Base-by-base conservation (phyloP, 345 rosid species). In the Psidium guajava region DNA sequence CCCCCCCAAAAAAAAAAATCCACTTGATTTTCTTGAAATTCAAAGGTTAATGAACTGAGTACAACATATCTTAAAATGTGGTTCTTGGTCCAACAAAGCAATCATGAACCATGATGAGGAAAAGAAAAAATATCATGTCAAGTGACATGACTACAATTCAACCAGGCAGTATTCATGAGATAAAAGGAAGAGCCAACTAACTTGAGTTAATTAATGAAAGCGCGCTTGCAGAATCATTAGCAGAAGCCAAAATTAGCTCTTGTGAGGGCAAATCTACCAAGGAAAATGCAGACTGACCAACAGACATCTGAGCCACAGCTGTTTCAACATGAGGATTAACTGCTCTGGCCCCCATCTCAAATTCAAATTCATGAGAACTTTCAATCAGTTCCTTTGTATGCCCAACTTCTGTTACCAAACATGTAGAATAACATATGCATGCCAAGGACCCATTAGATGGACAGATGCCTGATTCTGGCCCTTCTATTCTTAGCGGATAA, bases 281-380 rank as follows among this genome's bases (percentile, higher is more conserved):
- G 88, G 92, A 92, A 89, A 84, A 87, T 53, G 95, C 95, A 88
- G 91, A 92, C 85, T 97, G 98, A 86, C 99, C 98, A 56, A 94
- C 95, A 86, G 97, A 93, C 96, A 97, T 89, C 91, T 93, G 95
- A 52, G 91, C 86, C 44, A 92, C 92, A 91, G 91, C 95, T 84
- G 88, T 85, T 89, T 97, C 98, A 83, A 94, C 88, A 82, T 82
- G 80, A 84, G 93, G 61, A 90, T 89, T 82, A 83, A 97, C 94
- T 2, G 98, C 93, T 85, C 96, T 96, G 84, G 92, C 82, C 32
- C 99, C 99, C 84, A 94, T 89, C 95, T 97, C 98, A 93, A 96
- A 96, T 88, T 95, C 98, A 91, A 96, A 92, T 84, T 92, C 98
- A 88, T 94, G 95, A 83, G 85, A 86, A 85, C 94, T 93, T 92